Conservation (phyloP, 2,329 filamentous ascomycete genomes). For the Bipolaris cookei region DNA sequence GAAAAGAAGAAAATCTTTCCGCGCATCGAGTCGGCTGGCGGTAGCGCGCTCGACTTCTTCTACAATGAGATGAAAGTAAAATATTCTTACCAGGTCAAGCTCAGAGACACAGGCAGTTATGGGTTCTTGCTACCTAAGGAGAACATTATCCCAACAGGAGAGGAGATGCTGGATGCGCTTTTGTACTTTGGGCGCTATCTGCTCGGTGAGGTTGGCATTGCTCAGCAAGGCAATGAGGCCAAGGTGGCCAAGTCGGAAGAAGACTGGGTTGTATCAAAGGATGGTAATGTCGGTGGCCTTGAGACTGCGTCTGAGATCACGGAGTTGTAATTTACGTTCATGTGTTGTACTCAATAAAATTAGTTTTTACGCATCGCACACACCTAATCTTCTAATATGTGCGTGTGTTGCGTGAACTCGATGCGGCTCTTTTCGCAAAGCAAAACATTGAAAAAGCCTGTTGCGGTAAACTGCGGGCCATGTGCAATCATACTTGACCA, state of each 20-base stretch:
- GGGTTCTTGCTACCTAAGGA: conserved; percentile 88
- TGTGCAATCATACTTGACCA: not conserved
- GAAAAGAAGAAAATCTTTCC: conserved; percentile 50
- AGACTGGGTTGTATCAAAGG: not conserved
- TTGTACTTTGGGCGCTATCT: conserved; percentile 85
- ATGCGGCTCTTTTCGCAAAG: not conserved
- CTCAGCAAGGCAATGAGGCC: conserved; percentile 2
- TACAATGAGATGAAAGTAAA: conserved; percentile 83
- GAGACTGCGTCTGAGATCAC: conserved; percentile 5
- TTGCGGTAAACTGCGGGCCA: not conserved
- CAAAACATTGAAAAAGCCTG: not conserved
- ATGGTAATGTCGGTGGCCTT: not conserved
- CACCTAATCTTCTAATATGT: not conserved
- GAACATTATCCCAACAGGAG: conserved; percentile 85
- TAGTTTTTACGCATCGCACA: not conserved
- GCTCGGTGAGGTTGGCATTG: conserved; percentile 55
- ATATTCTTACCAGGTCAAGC: conserved; percentile 92
- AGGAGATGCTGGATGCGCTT: conserved; percentile 83
- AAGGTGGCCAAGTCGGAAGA: not conserved
- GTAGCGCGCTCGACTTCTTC: conserved; percentile 92
- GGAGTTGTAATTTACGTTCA: conserved; percentile 7
- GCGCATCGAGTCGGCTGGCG: conserved; percentile 76
- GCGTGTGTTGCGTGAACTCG: not conserved
- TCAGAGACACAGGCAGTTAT: conserved; percentile 91
- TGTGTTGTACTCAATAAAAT: not conserved